Conservation (phyloP, 2,329 filamentous ascomycete species). For the Aureobasidium subglaciale region DNA sequence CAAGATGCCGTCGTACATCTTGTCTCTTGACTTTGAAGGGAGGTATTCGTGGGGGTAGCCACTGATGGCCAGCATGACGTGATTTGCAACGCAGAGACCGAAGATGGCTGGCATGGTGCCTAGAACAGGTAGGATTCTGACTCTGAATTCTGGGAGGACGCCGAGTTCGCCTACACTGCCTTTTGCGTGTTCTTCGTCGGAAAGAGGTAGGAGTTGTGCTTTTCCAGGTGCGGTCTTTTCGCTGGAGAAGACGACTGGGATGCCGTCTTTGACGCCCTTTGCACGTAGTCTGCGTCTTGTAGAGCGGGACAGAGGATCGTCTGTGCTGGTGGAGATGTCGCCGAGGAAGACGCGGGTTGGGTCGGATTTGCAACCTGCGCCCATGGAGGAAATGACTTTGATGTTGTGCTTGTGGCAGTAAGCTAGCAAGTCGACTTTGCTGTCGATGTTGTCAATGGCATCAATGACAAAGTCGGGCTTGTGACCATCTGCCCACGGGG, state of each 20-base stretch:
- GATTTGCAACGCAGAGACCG: conserved; percentile 84
- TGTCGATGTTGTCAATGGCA: conserved; percentile 97
- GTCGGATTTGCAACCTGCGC: conserved; percentile 86
- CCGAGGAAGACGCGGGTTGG: conserved; percentile 80
- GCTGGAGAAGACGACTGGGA: conserved; percentile 86
- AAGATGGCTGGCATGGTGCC: conserved; percentile 98
- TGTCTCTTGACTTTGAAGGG: conserved; percentile 73
- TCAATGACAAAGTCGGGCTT: conserved; percentile 86
- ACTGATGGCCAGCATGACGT: conserved; percentile 74
- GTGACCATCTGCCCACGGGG: conserved; percentile 54
- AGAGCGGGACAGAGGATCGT: conserved; percentile 79
- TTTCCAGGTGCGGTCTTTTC: conserved; percentile 88
- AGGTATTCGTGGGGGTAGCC: conserved; percentile 84
- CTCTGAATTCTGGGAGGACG: conserved; percentile 84
- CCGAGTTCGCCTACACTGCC: conserved; percentile 80
- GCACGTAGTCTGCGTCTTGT: conserved; percentile 73
- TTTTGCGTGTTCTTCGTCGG: conserved; percentile 81
- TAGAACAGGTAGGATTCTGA: conserved; percentile 88
- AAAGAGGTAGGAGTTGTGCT: conserved; percentile 76
- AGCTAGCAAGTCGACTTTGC: conserved; percentile 82
- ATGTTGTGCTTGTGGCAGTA: conserved; percentile 76
- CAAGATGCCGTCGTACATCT: conserved; percentile 83
- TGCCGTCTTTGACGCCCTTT: conserved; percentile 72
- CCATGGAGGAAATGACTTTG: conserved; percentile 89
- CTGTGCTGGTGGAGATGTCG: conserved; percentile 80